Evolutionary conservation across 352 stramenopile genomes (phyloP), one percentile per base, ranked within the genome.

Genomic region (Globisporangium megalacanthum): DNA sequence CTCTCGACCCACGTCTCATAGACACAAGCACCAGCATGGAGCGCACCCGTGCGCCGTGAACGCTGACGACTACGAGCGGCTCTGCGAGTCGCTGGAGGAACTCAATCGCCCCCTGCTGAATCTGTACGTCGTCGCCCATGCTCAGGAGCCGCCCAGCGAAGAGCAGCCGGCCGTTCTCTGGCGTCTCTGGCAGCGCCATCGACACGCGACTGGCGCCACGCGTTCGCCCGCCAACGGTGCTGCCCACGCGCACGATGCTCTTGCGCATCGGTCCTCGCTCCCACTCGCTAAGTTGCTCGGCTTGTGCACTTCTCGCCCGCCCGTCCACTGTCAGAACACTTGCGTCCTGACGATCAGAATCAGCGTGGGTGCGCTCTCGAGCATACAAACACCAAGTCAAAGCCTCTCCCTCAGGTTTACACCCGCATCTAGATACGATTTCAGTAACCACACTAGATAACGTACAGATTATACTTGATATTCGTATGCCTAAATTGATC

Each of bases 81-180:
- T 88, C 83, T 0, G 75, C 72, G 45, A 92, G 68, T 13, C 73
- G 73, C 68, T 92, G 79, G 13, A 93, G 68, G 58, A 92, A 92
- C 6, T 68, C 77, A 13, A 92, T 80, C 17, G 83, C 72, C 11
- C 86, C 74, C 51, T 83, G 75, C 54, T 93, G 64, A 48, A 92
- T 80, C 64, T 92, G 77, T 52, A 92, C 72, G 42, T 77, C 66
- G n/a, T 63, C 56, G 49, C 69, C 72, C 56, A 89, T 61, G 48
- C 68, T 79, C 64, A 93, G 70, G 47, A 93, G 57, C 3, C 67
- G 72, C 11, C 81, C 81, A 6, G 75, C 79, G 54, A 87, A 93
- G 44, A 93, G 72, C 61, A 90, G 54, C 33, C 75, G 64, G 39
- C 52, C 66, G n/a, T 66, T 60, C 48, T 52, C 54, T 11, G 60